Base-by-base conservation (phyloP, 768 basidiomycete genomes). In the Pisolithus microcarpus region DNA sequence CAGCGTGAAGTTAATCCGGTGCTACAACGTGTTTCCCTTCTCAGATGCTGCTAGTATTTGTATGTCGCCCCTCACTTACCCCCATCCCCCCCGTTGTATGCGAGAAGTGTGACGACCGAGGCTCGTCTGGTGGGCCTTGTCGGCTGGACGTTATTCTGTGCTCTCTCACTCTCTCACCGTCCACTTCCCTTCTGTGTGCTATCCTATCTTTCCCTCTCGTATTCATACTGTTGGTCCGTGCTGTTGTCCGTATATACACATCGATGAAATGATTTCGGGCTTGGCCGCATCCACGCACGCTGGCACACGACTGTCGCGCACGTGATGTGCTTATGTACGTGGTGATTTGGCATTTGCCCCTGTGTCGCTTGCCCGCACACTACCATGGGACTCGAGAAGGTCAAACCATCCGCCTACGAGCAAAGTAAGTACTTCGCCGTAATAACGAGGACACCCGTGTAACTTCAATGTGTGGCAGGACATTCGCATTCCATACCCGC, bases 191-290 rank as follows among this genome's bases (percentile, higher is more conserved):
- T 21, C 16, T 13, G 18, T 44, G 43, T 44, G 64, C 58, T 69
- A 50, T 65, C 55, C 54, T 63, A 61, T 60, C 57, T 53, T 56
- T 56, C 51, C 42, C 61, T 49, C 48, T 51, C 48, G 46, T 52
- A 34, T 54, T 56, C 50, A 53, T 64, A 58, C 58, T 56, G 50
- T 50, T 54, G 58, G 60, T 56, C 53, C 31, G 39, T 48, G 39
- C 52, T 61, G 66, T 68, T 63, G 62, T 66, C 53, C 56, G 49
- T 66, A 62, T 62, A 53, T 60, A 52, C 57, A 56, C 59, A 26
- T 43, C 50, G 26, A 26, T 26, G 38, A 56, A 66, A 57, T 54
- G 65, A 69, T 60, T 23, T 69, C 30, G 30, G 30, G 30, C 30
- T 10, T 30, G 8, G 30, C 30, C 30, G 26, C 26, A 8, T 30